Evolutionary conservation across 768 basidiomycete species (phyloP), one percentile per base, ranked within the genome.

Genomic region (Lentinula detonsa): DNA sequence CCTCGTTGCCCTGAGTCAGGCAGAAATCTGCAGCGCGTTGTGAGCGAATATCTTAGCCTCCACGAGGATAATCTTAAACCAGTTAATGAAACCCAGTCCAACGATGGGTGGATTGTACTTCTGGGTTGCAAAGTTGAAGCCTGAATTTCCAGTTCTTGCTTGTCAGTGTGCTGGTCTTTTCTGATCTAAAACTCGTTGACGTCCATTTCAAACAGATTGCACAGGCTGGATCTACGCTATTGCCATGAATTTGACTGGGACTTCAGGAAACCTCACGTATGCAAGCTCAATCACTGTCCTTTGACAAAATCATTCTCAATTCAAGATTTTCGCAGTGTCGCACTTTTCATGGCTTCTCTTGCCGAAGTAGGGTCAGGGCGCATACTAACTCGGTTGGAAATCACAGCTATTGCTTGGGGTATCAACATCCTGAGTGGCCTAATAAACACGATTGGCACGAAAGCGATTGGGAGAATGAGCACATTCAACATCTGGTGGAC

Each of bases 171-270:
- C 21, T 18, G 57, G 11, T 28, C 42, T 21, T 6, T 16, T 49
- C 45, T 54, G 37, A 21, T 35, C 62, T 49, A 13, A 21, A 39
- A 39, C 37, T 13, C 9, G 33, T 23, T 59, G 21, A 1, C 9
- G 5, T 6, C 39, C n/a, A 45, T 7, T 16, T 23, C 15, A 9
- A 21, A 10, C 23, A 75, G 74, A 73, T 51, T 76, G 76, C 61
- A 84, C 83, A 16, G 83, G 83, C 15, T 83, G 82, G 81, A 77
- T 83, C 23, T 84, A 84, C 64, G 78, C 83, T n/a, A 80, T 84
- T 40, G 81, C 83, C 2, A 79, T 85, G 82, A 75, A 78, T 21
- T 79, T 85, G 64, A 85, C 84, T 1, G 84, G 83, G 11, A 83
- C 83, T 9, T 82, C 83, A 0, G 83, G 83, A 16, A 85, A 84